Evolutionary conservation across 805 yeast species (phyloP).

Genomic region (Naumovozyma dairenensis): DNA sequence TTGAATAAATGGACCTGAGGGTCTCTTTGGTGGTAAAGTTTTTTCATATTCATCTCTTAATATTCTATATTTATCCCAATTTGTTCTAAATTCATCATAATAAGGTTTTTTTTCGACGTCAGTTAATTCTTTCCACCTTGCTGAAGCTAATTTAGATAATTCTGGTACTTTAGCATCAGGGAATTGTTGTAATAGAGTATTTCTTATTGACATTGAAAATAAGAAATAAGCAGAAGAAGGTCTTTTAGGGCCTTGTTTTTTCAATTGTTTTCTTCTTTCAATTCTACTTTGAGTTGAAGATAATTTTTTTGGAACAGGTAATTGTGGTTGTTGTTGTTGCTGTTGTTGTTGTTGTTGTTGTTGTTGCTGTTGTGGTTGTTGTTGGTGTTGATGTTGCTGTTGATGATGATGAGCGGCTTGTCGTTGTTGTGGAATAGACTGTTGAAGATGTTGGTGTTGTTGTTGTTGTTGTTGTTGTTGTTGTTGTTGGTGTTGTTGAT

Average conservation of each 20-base stretch:
- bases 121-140: slow-evolving; percentile 76
- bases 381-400: not conserved
- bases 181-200: slow-evolving; percentile 22
- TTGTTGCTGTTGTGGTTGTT: slow-evolving; percentile 3
- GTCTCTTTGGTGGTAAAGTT: slow-evolving; percentile 31
- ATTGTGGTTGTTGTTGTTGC: slow-evolving; percentile 5
- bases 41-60: slow-evolving; percentile 29
- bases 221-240: slow-evolving; percentile 32
- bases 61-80: slow-evolving; percentile 29
- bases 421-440: slow-evolving; percentile 9
- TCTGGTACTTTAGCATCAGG: slow-evolving; percentile 33
- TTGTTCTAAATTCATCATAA: slow-evolving; percentile 41
- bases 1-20: slow-evolving; percentile 30
- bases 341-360: slow-evolving; percentile 5
- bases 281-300: slow-evolving; percentile 30
- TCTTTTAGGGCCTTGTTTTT: slow-evolving; percentile 31
- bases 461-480: not conserved
- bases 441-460: slow-evolving; percentile 6
- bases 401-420: slow-evolving; percentile 4
- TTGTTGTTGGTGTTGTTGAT: not conserved
- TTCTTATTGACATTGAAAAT: slow-evolving; percentile 28
- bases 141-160: slow-evolving; percentile 62
- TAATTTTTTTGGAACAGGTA: slow-evolving; percentile 22
- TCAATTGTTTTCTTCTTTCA: slow-evolving; percentile 27
- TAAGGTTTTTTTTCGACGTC: slow-evolving; percentile 72